phyloP scores from a whole-genome alignment of 148 eudicot genomes.

The Rhododendron griersonianum region DNA sequence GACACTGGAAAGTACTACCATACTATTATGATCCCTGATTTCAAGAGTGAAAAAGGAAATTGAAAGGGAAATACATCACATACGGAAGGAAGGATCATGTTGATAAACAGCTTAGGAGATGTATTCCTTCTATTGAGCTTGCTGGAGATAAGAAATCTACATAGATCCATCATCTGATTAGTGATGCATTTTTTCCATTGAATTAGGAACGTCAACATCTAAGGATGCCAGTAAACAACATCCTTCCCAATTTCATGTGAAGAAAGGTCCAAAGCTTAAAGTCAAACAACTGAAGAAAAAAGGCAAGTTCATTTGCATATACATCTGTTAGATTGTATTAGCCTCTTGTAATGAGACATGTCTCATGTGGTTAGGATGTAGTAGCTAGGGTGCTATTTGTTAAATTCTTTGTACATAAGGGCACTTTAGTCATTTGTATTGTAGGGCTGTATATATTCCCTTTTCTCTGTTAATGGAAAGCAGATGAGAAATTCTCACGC shows the following conservation, averaged over 20 bases:
- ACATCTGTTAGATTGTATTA: too few relatives aligned
- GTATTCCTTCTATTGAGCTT: background rate
- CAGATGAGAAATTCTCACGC: too few relatives aligned
- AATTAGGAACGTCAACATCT: conserved; percentile 46
- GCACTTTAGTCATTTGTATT: too few relatives aligned
- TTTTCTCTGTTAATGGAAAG: too few relatives aligned
- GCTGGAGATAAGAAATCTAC: background rate
- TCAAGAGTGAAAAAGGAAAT: background rate
- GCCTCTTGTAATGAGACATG: too few relatives aligned
- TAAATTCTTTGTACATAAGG: too few relatives aligned
- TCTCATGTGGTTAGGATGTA: too few relatives aligned
- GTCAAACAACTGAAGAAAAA: conserved; percentile 45
- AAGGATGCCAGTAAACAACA: conserved; percentile 34
- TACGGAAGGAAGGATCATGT: background rate
- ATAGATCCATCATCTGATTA: background rate
- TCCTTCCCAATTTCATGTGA: conserved; percentile 53
- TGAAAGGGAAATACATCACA: background rate
- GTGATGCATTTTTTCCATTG: background rate
- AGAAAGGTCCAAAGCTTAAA: conserved; percentile 68
- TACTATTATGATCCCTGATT: background rate
- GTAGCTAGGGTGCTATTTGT: too few relatives aligned
- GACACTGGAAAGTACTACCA: background rate
- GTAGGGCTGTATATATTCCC: too few relatives aligned
- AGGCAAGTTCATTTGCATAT: conserved; percentile 26
- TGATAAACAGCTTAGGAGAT: background rate